Conservation (phyloP, 257 asterid species). For the Solanum tarijense region DNA sequence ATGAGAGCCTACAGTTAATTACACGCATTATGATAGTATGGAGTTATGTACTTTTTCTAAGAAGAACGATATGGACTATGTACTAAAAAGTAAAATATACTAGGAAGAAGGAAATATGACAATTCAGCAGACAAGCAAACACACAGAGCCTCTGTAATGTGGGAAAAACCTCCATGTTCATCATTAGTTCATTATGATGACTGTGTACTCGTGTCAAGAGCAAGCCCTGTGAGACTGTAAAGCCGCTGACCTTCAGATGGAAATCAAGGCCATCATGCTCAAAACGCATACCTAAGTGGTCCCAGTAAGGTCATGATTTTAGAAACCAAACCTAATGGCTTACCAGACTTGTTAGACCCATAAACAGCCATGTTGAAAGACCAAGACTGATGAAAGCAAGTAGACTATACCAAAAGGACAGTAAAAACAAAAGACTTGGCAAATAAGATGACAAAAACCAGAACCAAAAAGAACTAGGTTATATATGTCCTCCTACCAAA, state of each 20-base stretch:
- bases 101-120: background rate
- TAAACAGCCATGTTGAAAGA: background rate
- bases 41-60: background rate
- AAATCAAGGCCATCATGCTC: background rate
- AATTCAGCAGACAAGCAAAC: background rate
- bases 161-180: background rate
- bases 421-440: background rate
- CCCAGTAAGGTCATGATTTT: background rate
- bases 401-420: background rate
- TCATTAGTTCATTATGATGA: background rate
- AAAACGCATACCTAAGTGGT: background rate
- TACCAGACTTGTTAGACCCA: background rate
- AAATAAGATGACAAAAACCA: background rate
- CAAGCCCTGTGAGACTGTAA: background rate
- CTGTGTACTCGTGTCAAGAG: background rate
- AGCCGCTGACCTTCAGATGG: background rate
- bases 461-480: background rate
- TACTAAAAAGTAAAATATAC: background rate
- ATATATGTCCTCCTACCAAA: background rate
- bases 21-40: background rate
- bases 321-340: background rate
- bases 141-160: background rate
- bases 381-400: background rate
- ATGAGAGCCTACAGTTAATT: background rate
- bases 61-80: background rate